Evolutionary conservation across 768 basidiomycete genomes (phyloP).

Genomic region (Phanerochaete sordida): DNA sequence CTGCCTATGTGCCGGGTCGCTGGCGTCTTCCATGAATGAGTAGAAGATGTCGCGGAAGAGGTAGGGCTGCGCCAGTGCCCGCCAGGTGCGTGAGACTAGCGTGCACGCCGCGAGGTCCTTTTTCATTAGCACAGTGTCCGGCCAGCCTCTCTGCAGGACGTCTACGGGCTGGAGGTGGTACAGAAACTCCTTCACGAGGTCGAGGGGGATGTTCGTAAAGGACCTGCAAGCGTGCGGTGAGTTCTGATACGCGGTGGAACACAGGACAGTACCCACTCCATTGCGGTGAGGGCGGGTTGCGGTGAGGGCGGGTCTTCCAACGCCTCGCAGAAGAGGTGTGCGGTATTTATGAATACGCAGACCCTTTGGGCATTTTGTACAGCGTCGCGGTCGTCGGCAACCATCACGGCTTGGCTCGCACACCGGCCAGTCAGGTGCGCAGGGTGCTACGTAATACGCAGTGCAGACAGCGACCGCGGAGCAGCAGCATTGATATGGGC

Average conservation of each 20-base stretch:
- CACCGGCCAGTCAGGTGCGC: too few species aligned
- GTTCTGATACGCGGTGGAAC: not conserved
- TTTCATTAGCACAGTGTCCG: not conserved
- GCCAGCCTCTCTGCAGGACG: not conserved
- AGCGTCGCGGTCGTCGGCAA: too few species aligned
- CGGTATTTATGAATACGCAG: too few species aligned
- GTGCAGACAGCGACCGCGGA: too few species aligned
- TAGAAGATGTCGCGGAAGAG: not conserved
- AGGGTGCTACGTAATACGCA: too few species aligned
- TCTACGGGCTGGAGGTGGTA: not conserved
- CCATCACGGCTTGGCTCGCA: too few species aligned
- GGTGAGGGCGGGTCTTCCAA: too few species aligned
- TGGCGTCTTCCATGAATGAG: not conserved
- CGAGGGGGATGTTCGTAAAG: not conserved
- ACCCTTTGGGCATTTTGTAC: too few species aligned
- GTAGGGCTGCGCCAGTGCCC: not conserved
- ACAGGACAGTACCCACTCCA: not conserved
- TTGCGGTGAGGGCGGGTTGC: too few species aligned
- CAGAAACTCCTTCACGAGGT: not conserved
- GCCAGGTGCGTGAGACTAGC: not conserved
- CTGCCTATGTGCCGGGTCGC: not conserved
- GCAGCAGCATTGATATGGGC: too few species aligned
- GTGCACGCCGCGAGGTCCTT: not conserved
- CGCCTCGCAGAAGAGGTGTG: too few species aligned
- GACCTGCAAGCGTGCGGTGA: not conserved